phyloP scores from a whole-genome alignment of 371 early-diverging fungal genomes.

The Apophysomyces sp. region DNA sequence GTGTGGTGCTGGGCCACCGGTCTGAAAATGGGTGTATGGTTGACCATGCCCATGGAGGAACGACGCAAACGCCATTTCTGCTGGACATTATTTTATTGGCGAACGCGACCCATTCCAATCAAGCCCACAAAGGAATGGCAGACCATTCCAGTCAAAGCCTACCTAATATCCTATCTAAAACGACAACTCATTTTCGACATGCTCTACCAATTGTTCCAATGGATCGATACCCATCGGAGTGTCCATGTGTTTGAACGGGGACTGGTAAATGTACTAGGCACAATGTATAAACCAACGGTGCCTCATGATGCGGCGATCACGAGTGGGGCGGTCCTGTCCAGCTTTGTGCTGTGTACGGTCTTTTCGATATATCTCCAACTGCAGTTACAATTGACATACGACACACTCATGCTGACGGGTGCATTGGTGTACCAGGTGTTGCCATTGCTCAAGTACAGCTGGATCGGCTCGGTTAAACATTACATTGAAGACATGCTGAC shows the following conservation, averaged over 20 bases:
- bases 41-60: constrained; percentile 37
- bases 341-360: constrained; percentile 18
- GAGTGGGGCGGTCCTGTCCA: constrained; percentile 5
- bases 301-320: neutral
- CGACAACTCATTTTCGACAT: constrained; percentile 22
- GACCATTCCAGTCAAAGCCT: neutral
- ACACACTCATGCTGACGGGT: constrained; percentile 15
- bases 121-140: neutral
- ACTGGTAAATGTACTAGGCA: neutral
- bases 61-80: constrained; percentile 26
- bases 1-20: constrained; percentile 33
- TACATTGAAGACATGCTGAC: constrained; percentile 28
- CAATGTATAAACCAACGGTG: neutral
- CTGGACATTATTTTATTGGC: constrained; percentile 28
- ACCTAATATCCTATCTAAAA: constrained; percentile 8
- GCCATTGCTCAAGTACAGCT: constrained; percentile 17
- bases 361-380: constrained; percentile 39
- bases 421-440: constrained; percentile 14
- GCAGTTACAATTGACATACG: constrained; percentile 33
- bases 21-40: constrained; percentile 46
- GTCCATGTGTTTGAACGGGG: constrained; percentile 7
- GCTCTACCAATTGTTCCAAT: constrained; percentile 6
- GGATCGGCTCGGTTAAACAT: constrained; percentile 17
- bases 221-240: constrained; percentile 13
- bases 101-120: constrained; percentile 10